These are phyloP conservation scores for Talaromyces sp. DNA, from an alignment of 2,329 filamentous ascomycete species.

Conservation along the genomic window DNA sequence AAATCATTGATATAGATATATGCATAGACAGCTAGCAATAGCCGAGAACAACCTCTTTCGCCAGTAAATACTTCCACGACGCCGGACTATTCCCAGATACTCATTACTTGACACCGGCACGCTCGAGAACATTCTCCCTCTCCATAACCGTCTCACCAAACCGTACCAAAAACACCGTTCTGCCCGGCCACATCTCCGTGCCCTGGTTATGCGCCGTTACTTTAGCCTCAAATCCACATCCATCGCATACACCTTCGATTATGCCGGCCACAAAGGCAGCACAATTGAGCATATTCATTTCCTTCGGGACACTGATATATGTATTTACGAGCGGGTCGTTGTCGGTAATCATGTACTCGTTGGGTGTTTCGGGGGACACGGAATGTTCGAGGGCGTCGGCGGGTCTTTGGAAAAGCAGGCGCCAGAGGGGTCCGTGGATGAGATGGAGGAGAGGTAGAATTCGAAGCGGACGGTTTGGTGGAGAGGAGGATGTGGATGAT, in stretches of 20 bases:
- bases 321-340: conserved; percentile 95
- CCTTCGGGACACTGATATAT: conserved; percentile 86
- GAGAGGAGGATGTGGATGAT: conserved; percentile 67
- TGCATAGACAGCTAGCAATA: background rate
- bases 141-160: conserved; percentile 90
- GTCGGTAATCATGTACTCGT: conserved; percentile 99
- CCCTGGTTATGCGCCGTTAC: conserved; percentile 80
- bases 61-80: background rate
- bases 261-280: conserved; percentile 93
- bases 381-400: conserved; percentile 92
- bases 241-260: conserved; percentile 92
- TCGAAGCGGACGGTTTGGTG: conserved; percentile 74
- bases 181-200: conserved; percentile 86
- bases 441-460: conserved; percentile 91
- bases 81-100: background rate
- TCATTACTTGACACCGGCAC: conserved; percentile 49
- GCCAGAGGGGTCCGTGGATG: conserved; percentile 88
- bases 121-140: conserved; percentile 75
- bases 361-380: conserved; percentile 72
- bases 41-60: background rate
- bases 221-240: conserved; percentile 79
- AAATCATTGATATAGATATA: background rate
- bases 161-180: conserved; percentile 92
- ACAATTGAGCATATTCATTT: conserved; percentile 96
- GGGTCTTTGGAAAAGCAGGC: conserved; percentile 83